Conservation (phyloP, 108 stramenopile genomes). For the Conticribra guillardii region DNA sequence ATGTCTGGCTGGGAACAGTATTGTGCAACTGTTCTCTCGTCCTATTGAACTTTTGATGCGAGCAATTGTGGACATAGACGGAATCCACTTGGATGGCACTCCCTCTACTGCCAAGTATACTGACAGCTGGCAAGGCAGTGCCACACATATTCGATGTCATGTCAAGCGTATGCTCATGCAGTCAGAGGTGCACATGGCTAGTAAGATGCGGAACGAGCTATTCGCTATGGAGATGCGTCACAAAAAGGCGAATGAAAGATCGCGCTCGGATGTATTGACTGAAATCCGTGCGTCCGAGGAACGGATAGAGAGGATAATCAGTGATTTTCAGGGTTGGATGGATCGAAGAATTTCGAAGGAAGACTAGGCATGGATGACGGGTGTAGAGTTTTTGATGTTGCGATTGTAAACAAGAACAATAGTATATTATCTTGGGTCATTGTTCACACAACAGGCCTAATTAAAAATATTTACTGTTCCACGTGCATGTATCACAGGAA, state of each 20-base stretch:
- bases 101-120: slow-evolving; percentile 51
- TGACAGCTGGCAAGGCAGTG: slow-evolving; percentile 56
- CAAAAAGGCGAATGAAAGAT: slow-evolving; percentile 47
- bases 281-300: slow-evolving; percentile 56
- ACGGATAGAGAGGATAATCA: slow-evolving; percentile 46
- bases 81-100: slow-evolving; percentile 50
- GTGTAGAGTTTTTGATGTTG: too few species aligned
- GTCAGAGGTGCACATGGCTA: slow-evolving; percentile 40
- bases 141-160: slow-evolving; percentile 52
- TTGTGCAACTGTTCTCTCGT: slow-evolving; percentile 43
- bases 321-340: slow-evolving; percentile 54
- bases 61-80: slow-evolving; percentile 46
- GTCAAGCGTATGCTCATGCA: slow-evolving; percentile 51
- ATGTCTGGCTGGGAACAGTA: slow-evolving; percentile 30
- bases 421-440: too few species aligned
- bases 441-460: too few species aligned
- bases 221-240: slow-evolving; percentile 46
- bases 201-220: slow-evolving; percentile 41
- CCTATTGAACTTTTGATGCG: slow-evolving; percentile 49
- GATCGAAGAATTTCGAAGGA: slow-evolving; percentile 29
- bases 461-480: too few species aligned
- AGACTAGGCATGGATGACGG: too few species aligned
- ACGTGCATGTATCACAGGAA: too few species aligned
- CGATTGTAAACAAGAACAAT: too few species aligned
- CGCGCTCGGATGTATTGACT: slow-evolving; percentile 50